Conservation (phyloP, 192 early-diverging fungal genomes). For the Phycomyces blakesleeanus region DNA sequence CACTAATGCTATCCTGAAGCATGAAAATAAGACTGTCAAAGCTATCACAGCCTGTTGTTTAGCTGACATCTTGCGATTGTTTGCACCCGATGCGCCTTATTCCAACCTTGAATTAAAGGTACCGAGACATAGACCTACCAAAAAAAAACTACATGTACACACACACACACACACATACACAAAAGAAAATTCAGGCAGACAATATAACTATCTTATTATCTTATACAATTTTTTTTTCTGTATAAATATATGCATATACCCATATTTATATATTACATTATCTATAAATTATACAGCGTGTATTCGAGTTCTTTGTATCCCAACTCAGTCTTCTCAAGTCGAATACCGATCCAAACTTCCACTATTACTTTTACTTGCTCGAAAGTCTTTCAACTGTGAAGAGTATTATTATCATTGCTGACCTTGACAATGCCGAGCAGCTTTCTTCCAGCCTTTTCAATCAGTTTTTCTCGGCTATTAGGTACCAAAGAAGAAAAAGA, state of each 20-base stretch:
- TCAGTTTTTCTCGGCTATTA: slow-evolving; percentile 50
- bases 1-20: slow-evolving; percentile 58
- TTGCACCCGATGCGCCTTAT: slow-evolving; percentile 93
- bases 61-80: slow-evolving; percentile 87
- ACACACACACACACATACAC: no score
- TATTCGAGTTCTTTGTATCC: slow-evolving; percentile 80
- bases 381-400: slow-evolving; percentile 84
- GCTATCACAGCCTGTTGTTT: slow-evolving; percentile 80
- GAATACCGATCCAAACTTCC: slow-evolving; percentile 59
- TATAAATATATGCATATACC: no score
- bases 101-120: slow-evolving; percentile 69
- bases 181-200: not conserved
- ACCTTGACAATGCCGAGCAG: slow-evolving; percentile 74
- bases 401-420: slow-evolving; percentile 74
- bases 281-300: slow-evolving; percentile 42
- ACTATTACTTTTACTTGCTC: slow-evolving; percentile 79
- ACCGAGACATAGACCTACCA: not conserved
- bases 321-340: slow-evolving; percentile 69
- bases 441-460: slow-evolving; percentile 70
- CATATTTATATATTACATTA: no score
- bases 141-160: no score
- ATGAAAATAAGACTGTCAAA: slow-evolving; percentile 79
- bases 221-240: no score
- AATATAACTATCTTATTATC: not conserved
- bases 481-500: no score